Percentiles rank a stretch among this genome's conserved stretches.
Evolutionary conservation across 73 alveolate species (phyloP).

Genomic region (Paramecium primaurelia): DNA sequence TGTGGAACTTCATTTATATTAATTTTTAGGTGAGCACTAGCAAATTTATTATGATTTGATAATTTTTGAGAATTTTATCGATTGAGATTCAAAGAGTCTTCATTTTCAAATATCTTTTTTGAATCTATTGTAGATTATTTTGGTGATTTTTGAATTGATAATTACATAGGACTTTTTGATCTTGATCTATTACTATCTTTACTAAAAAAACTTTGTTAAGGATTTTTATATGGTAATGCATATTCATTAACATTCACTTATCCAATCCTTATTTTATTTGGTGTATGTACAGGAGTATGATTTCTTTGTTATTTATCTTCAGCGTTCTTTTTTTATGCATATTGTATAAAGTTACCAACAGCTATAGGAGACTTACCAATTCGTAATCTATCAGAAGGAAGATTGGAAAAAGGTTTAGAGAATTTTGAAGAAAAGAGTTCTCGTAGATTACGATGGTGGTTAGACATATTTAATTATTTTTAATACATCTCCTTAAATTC

Average conservation of each 20-base stretch:
- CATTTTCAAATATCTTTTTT: background rate
- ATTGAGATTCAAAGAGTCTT: background rate
- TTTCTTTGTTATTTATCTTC: conserved; percentile 15
- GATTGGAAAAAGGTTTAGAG: background rate
- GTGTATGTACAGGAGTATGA: background rate
- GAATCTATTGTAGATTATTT: background rate
- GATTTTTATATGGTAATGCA: background rate
- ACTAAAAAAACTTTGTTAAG: background rate
- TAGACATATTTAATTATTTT: conserved; percentile 2
- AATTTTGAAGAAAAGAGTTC: conserved; percentile 7
- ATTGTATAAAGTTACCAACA: conserved; percentile 6
- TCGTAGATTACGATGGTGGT: conserved; percentile 32
- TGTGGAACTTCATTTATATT: background rate
- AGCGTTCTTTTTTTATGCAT: conserved; percentile 5
- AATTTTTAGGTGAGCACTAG: background rate
- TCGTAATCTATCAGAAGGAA: background rate
- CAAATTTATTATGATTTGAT: background rate
- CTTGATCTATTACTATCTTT: background rate
- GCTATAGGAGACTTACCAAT: background rate
- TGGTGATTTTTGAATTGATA: background rate
- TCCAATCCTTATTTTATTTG: background rate
- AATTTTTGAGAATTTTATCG: background rate
- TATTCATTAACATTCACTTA: background rate
- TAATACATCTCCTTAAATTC: background rate
- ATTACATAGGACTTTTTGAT: background rate